Evolutionary conservation across 768 basidiomycete species (phyloP).

Genomic region (Mycena maculata): DNA sequence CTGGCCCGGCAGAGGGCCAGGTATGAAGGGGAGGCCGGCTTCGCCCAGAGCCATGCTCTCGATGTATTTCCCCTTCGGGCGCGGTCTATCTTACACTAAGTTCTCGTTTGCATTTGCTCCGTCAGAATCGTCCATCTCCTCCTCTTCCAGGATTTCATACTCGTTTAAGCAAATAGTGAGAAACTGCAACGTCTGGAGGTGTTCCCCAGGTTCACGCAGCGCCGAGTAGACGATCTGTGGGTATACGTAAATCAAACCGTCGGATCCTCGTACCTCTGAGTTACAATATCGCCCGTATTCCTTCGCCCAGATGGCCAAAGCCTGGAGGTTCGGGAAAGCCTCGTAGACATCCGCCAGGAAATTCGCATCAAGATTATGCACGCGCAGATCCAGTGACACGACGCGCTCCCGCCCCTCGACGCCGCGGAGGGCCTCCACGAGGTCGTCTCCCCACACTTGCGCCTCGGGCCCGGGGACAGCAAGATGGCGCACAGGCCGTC

Average conservation of each 20-base stretch:
- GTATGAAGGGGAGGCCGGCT: background rate
- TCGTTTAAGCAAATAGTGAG: constrained; percentile 13
- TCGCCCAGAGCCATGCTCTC: background rate
- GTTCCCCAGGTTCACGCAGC: background rate
- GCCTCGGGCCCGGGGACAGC: background rate
- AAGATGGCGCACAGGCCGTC: constrained; percentile 1
- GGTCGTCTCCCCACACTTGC: background rate
- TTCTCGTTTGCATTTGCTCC: background rate
- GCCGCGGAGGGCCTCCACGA: background rate
- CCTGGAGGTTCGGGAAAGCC: constrained; percentile 6
- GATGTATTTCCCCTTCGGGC: background rate
- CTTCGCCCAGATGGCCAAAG: constrained; percentile 2
- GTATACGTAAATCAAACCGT: background rate
- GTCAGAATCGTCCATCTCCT: no score
- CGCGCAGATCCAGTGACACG: constrained; percentile 13
- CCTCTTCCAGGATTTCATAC: background rate
- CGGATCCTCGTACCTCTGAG: background rate
- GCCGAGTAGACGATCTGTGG: constrained; percentile 1
- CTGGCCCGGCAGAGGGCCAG: background rate
- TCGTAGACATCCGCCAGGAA: background rate
- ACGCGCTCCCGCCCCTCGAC: background rate
- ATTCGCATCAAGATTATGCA: background rate
- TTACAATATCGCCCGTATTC: background rate
- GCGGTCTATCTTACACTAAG: background rate
- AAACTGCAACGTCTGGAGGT: background rate